Evolutionary conservation across 2,329 filamentous ascomycete species (phyloP), one percentile per base, ranked within the genome.

Genomic region (Parasarocladium wereldwijsianum): DNA sequence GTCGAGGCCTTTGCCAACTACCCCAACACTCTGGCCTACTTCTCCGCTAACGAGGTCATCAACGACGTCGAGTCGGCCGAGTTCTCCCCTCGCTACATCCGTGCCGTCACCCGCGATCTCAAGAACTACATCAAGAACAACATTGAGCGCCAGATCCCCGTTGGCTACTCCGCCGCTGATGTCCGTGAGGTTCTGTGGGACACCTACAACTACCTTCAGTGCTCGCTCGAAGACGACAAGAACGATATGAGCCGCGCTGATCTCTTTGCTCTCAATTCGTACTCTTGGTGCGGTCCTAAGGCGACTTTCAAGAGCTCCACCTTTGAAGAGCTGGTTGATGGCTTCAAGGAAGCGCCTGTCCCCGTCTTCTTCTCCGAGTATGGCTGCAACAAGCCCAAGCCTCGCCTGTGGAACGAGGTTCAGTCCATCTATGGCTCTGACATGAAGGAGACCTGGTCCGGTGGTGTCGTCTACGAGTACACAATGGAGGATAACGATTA

Each of bases 311-410:
- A 66, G 33, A 66, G 61, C 30, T 71, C 73, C 3, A 66, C 68
- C 20, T 84, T 76, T 49, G 57, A 76, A 40, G 55, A 60, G 12
- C 59, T 84, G 20, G 71, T 79, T 27, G 49, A 57, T 3, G 69
- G 74, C 49, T 84, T 87, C 60, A 54, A 62, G 41, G 62, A 62
- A 38, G 69, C 66, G 22, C 69, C 74, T 11, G 66, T 85, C 21
- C 81, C 81, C 18, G 64, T 86, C 43, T 87, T 87, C 64, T 86
- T 82, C 62, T 82, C 76, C 38, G 82, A 90, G 47, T 78, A 66
- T 43, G 82, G 82, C 36, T 87, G 82, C 69, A 87, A 85, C 58
- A 60, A 64, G 21, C 70, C 73, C 10, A 49, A 57, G n/a, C 75
- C 78, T 10, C 77, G 82, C 41, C 54, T 73, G 42, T 90, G 85